These are phyloP conservation scores for Suillus plorans DNA, from an alignment of 768 basidiomycete species.

Conservation along the genomic window DNA sequence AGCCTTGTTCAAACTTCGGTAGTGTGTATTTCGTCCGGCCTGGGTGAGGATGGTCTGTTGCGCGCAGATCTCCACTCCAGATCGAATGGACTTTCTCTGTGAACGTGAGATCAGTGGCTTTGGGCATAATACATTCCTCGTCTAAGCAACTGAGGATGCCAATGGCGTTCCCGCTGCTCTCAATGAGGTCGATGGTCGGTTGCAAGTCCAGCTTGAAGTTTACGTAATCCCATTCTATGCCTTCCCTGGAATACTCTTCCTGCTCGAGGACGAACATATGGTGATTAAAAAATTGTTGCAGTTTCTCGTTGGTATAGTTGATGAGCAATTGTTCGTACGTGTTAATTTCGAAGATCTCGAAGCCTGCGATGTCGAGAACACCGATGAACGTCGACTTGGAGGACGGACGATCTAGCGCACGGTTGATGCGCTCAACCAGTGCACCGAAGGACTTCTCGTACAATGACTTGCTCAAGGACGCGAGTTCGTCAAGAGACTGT, in stretches of 20 bases:
- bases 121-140: slow-evolving; percentile 99
- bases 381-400: slow-evolving; percentile 95
- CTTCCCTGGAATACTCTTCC: slow-evolving; percentile 95
- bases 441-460: slow-evolving; percentile 97
- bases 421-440: slow-evolving; percentile 93
- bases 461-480: slow-evolving; percentile 87
- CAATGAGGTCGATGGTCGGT: slow-evolving; percentile 98
- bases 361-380: slow-evolving; percentile 98
- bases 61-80: slow-evolving; percentile 53
- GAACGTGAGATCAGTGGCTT: slow-evolving; percentile 92
- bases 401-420: slow-evolving; percentile 89
- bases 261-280: slow-evolving; percentile 99
- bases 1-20: slow-evolving; percentile 88
- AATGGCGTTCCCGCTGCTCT: slow-evolving; percentile 69
- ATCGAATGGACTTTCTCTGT: slow-evolving; percentile 85
- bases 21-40: slow-evolving; percentile 85
- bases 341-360: slow-evolving; percentile 95
- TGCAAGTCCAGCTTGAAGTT: slow-evolving; percentile 98
- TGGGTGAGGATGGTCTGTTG: slow-evolving; percentile 56
- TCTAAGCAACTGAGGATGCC: slow-evolving; percentile 93
- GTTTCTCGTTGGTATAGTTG: slow-evolving; percentile 98
- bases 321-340: slow-evolving; percentile 97
- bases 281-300: slow-evolving; percentile 98
- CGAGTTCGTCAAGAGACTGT: slow-evolving; percentile 91
- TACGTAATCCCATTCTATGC: slow-evolving; percentile 96